Evolutionary conservation across 139 green algal genomes (phyloP).

Genomic region (Closterium sp.): DNA sequence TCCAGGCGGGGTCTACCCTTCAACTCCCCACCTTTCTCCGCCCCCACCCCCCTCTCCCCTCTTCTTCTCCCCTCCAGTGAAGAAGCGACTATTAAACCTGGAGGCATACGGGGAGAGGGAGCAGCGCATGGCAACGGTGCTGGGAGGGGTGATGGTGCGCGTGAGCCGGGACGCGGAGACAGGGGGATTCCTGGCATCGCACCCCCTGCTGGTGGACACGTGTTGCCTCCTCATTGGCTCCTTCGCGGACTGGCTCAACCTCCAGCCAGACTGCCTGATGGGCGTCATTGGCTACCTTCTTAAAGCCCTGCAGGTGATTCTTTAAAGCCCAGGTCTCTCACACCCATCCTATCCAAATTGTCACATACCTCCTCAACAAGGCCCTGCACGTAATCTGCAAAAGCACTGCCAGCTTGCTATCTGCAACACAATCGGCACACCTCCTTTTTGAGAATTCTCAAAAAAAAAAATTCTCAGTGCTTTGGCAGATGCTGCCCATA

Average conservation of each 20-base stretch:
- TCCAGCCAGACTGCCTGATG: constrained; percentile 17
- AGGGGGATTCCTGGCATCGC: constrained; percentile 15
- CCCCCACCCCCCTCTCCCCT: background rate
- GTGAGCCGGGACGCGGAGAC: background rate
- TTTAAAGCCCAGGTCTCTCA: too few relatives aligned
- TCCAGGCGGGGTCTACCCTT: too few relatives aligned
- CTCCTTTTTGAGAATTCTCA: too few relatives aligned
- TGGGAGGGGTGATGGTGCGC: background rate
- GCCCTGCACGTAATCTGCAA: background rate
- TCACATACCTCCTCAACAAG: too few relatives aligned
- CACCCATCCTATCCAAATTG: too few relatives aligned
- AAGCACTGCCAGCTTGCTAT: too few relatives aligned
- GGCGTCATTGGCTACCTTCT: constrained; percentile 30
- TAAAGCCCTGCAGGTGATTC: constrained; percentile 24
- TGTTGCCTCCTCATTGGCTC: constrained; percentile 52
- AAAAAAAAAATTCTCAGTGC: too few relatives aligned
- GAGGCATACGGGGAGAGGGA: background rate
- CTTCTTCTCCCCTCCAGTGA: background rate
- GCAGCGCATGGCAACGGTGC: background rate
- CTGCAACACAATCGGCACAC: too few relatives aligned
- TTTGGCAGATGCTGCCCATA: too few relatives aligned
- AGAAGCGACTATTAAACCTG: background rate
- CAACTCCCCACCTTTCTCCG: background rate
- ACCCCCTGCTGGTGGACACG: constrained; percentile 23
- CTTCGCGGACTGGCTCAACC: constrained; percentile 67